phyloP scores from a whole-genome alignment of 371 early-diverging fungal species.

The Mortierella sp. region DNA sequence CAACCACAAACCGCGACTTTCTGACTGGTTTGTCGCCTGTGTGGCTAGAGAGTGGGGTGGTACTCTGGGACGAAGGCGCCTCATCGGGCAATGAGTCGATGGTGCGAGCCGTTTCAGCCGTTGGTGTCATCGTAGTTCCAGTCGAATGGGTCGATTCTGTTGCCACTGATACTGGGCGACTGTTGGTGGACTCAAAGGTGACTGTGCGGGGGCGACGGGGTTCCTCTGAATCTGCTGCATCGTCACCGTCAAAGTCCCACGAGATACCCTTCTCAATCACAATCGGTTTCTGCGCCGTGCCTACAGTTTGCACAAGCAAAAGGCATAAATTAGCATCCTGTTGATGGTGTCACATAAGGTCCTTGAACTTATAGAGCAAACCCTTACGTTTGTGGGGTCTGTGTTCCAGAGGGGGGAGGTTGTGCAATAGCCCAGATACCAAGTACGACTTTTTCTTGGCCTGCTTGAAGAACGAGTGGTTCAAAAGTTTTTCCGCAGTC shows the following conservation, averaged over 20 bases:
- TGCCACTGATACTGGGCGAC: conserved; percentile 9
- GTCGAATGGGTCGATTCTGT: conserved; percentile 26
- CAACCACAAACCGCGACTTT: conserved; percentile 71
- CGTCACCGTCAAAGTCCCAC: conserved; percentile 64
- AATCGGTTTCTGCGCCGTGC: conserved; percentile 49
- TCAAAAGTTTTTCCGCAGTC: conserved; percentile 81
- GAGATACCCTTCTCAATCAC: conserved; percentile 61
- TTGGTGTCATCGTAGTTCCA: conserved; percentile 9
- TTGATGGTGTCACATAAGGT: not conserved
- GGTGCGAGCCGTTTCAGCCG: conserved; percentile 12
- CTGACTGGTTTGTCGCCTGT: conserved; percentile 37
- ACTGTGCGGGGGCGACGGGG: conserved; percentile 35
- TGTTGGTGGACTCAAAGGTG: conserved; percentile 27
- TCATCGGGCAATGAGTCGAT: conserved; percentile 26
- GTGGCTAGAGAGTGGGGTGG: conserved; percentile 17
- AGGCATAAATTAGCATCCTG: not conserved
- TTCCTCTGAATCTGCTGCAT: conserved; percentile 22
- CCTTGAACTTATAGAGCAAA: not conserved
- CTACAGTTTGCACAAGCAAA: conserved; percentile 10
- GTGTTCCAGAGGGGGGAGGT: conserved; percentile 79
- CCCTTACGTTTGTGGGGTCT: conserved; percentile 66
- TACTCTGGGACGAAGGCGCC: conserved; percentile 6
- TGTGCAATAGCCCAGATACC: conserved; percentile 68
- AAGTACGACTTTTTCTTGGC: conserved; percentile 83
- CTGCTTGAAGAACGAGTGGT: conserved; percentile 87